phyloP scores from a whole-genome alignment of 73 alveolate species.

The Urostyla sp. region DNA sequence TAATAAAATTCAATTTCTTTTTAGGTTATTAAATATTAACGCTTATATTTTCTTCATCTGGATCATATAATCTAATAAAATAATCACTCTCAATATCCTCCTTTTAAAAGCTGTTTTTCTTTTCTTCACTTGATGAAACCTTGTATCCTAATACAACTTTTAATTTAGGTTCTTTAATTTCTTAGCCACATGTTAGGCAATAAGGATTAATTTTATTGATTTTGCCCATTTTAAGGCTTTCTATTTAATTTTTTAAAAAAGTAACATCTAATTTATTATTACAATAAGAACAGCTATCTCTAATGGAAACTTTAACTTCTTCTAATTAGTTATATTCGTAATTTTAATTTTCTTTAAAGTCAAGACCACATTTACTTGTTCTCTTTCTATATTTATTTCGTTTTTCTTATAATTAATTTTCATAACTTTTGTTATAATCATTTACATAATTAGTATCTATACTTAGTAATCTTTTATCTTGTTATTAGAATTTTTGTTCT shows the following conservation, averaged over 20 bases:
- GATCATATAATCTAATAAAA: no score
- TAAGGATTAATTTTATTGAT: background rate
- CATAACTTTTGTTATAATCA: no score
- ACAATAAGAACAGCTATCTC: conserved; percentile 19
- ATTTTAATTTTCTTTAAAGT: background rate
- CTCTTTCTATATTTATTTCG: conserved; percentile 23
- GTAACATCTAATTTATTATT: conserved; percentile 3
- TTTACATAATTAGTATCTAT: no score
- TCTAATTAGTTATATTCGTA: no score
- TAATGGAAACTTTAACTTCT: conserved; percentile 19
- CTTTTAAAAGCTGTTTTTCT: conserved; percentile 11
- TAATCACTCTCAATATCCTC: conserved; percentile 23
- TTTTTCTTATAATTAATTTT: no score
- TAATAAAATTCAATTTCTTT: no score
- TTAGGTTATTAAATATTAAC: no score
- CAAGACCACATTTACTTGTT: conserved; percentile 10
- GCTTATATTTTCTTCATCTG: no score
- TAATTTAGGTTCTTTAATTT: conserved; percentile 16
- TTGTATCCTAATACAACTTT: conserved; percentile 38
- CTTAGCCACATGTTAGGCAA: conserved; percentile 44
- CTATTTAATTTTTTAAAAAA: background rate
- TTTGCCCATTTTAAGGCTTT: background rate
- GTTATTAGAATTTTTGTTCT: no score
- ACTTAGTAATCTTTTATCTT: no score
- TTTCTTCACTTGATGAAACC: no score